Base-by-base conservation (phyloP, 164 flowering plant species). In the Liriodendron chinense region DNA sequence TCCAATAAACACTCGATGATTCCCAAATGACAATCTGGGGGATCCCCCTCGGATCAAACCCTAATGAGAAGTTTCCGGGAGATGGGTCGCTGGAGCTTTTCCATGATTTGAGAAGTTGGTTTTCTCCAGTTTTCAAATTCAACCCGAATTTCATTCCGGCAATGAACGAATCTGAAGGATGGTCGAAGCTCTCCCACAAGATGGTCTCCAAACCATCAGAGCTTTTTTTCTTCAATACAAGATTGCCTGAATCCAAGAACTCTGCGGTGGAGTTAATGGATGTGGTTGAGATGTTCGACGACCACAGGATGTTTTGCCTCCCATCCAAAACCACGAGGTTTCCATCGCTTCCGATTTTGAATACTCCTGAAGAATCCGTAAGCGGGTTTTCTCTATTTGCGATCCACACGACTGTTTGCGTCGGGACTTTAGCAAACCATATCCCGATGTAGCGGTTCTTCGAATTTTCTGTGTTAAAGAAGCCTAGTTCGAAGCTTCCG, bases 331-430 rank as follows among this genome's bases (percentile, higher is more conserved):
- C 18, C 6, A 75, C 82, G 2, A 87, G 20, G 65, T 80, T 84
- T 20, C 88, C 86, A n/a, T 76, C 70, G 5, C 57, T 61, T 12
- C 61, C 63, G n/a, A 88, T 68, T 28, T 70, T 78, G 18, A 88
- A 26, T 13, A 25, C 65, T 24, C 82, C 85, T 0, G 87, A 68
- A 20, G 80, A 77, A 59, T 83, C 81, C 0, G 71, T 68, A 21
- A 89, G 25, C 49, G 94, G 91, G 68, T 6, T 59, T 77, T 82
- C 83, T 77, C 91, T 79, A 83, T 89, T 90, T 5, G 94, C 92
- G 0, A 89, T 87, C 92, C 94, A 90, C 1, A 89, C 86, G 4
- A 77, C 76, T 0, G 84, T 79, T 1, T n/a, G 53, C 18, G 21
- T 48, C 1, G 81, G 59, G 10, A 82, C 70, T 14, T 80, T 73